These are phyloP conservation scores for Saccharomycopsis selenospora DNA, from an alignment of 805 yeast species.

Conservation along the genomic window DNA sequence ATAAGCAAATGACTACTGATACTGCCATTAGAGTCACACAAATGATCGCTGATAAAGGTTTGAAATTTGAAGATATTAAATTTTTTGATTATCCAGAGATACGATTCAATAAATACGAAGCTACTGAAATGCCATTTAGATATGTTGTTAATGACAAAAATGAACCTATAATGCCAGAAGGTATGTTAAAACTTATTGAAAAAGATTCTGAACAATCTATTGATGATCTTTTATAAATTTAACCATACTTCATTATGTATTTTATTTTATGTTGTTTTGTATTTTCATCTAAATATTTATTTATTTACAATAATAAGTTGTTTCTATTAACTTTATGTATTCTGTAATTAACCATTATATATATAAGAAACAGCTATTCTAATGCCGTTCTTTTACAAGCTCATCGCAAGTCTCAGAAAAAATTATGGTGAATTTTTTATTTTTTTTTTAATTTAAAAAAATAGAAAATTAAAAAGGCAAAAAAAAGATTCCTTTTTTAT, in stretches of 20 bases:
- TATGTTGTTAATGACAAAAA: conserved; percentile 60
- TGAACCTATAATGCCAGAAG: conserved; percentile 81
- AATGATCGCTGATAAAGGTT: conserved; percentile 54
- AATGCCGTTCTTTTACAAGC: too few relatives aligned
- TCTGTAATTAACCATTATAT: too few relatives aligned
- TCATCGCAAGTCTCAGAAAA: too few relatives aligned
- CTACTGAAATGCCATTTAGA: conserved; percentile 97
- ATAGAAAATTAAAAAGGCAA: too few relatives aligned
- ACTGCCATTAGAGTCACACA: conserved; percentile 94
- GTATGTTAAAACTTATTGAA: conserved; percentile 82
- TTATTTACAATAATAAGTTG: too few relatives aligned
- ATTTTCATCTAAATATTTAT: not conserved
- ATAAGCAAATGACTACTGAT: conserved; percentile 93
- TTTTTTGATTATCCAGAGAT: conserved; percentile 94
- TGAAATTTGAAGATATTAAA: conserved; percentile 60
- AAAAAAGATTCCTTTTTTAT: too few relatives aligned
- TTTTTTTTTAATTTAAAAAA: too few relatives aligned
- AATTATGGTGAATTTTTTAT: too few relatives aligned
- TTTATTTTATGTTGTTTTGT: not conserved
- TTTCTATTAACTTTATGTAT: too few relatives aligned
- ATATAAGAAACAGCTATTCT: too few relatives aligned
- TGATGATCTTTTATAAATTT: conserved; percentile 40
- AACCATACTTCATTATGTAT: not conserved
- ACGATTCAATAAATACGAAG: conserved; percentile 77
- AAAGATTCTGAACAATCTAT: conserved; percentile 78